A percentile compares a stretch with the other conserved stretches of the same genome.
Conservation (phyloP, 1,284 basidiomycete species). For the Polyporus tsugae region DNA sequence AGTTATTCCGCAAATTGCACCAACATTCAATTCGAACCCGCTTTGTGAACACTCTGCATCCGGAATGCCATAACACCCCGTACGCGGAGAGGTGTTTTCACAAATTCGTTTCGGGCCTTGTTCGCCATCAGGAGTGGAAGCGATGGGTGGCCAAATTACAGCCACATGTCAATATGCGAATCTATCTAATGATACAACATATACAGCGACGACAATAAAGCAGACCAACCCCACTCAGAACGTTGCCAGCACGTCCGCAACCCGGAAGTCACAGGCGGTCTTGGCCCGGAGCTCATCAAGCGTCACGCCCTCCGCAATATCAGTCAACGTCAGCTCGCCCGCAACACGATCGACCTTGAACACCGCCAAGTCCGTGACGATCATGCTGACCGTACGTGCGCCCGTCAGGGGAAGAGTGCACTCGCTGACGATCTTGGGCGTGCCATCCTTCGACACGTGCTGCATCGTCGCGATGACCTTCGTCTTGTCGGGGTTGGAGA, state of each 20-base stretch:
- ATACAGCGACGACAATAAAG: not conserved
- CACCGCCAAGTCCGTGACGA: conserved; percentile 93
- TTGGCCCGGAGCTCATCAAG: conserved; percentile 87
- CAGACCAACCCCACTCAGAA: conserved; percentile 23
- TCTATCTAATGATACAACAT: conserved; percentile 3
- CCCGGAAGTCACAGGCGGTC: conserved; percentile 83
- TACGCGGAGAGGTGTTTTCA: not conserved
- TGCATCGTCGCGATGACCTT: conserved; percentile 91
- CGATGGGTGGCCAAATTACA: not conserved
- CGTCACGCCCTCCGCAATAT: conserved; percentile 85
- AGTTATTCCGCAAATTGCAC: not conserved
- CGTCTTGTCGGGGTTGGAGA: conserved; percentile 92
- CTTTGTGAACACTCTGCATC: not conserved
- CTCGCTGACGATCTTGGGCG: conserved; percentile 85
- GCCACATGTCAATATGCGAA: not conserved
- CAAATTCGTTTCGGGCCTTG: not conserved
- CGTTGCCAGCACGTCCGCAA: conserved; percentile 47
- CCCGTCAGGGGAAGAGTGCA: conserved; percentile 92
- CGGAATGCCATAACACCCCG: not conserved
- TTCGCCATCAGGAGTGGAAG: not conserved
- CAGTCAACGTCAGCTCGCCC: conserved; percentile 80
- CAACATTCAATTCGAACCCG: not conserved
- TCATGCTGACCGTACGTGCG: conserved; percentile 83
- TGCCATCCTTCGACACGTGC: conserved; percentile 90
- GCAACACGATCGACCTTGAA: conserved; percentile 87